Evolutionary conservation across 139 green algal species (phyloP).

Genomic region (Chlorella sp.): DNA sequence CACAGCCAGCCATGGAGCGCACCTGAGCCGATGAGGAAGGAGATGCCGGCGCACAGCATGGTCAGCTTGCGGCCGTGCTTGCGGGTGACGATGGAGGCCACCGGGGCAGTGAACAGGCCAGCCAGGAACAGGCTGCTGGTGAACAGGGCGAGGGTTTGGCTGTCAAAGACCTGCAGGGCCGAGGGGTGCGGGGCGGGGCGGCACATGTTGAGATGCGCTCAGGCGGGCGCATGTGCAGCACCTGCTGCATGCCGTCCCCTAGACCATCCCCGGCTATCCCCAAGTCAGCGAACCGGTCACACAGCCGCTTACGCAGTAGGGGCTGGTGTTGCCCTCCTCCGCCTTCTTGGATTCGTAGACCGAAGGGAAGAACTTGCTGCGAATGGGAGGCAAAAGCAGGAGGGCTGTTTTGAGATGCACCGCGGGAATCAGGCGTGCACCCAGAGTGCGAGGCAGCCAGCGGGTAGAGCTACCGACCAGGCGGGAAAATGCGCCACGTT

Average conservation of each 20-base stretch:
- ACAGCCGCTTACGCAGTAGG: constrained; percentile 1
- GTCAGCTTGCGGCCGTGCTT: constrained; percentile 28
- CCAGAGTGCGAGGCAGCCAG: no score
- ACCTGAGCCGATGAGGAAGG: constrained; percentile 58
- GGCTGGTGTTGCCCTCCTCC: not conserved
- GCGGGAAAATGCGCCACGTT: no score
- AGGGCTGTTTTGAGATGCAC: no score
- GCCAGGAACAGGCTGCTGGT: constrained; percentile 75
- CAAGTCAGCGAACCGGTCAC: not conserved
- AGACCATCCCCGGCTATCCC: no score
- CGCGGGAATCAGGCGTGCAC: no score
- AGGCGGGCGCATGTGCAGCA: no score
- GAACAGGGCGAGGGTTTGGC: constrained; percentile 76
- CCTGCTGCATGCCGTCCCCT: no score
- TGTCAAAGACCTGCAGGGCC: constrained; percentile 30
- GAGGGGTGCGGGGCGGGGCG: not conserved
- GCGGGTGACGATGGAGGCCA: constrained; percentile 38
- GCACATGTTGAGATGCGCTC: not conserved
- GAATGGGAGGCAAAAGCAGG: no score
- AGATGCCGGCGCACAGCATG: constrained; percentile 61
- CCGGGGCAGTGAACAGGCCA: constrained; percentile 35
- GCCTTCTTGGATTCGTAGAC: constrained; percentile 37
- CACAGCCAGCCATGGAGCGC: no score
- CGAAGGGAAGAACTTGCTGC: constrained; percentile 63
- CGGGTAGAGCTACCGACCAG: no score